Conservation (phyloP, 805 yeast species). For the Candida pini region DNA sequence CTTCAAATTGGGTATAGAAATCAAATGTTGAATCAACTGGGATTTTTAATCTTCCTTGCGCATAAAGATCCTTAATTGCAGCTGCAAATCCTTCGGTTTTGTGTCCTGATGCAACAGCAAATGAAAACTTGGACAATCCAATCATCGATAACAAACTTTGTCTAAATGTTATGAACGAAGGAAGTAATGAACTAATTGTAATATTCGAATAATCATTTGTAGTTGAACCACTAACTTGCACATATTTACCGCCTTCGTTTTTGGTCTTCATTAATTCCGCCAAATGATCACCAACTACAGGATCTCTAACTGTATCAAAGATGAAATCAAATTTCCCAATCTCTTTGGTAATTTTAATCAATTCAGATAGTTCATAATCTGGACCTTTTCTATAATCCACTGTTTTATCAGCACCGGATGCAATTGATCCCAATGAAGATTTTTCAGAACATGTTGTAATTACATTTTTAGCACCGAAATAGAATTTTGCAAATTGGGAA, state of each 20-base stretch:
- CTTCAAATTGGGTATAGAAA: slow-evolving; percentile 30
- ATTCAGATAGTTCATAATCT: slow-evolving; percentile 30
- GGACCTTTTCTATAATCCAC: slow-evolving; percentile 52
- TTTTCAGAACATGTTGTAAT: slow-evolving; percentile 44
- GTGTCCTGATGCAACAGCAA: too few relatives aligned
- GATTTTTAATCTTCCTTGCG: slow-evolving; percentile 37
- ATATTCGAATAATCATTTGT: slow-evolving; percentile 31
- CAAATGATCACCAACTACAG: slow-evolving; percentile 40
- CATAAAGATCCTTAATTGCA: slow-evolving; percentile 40
- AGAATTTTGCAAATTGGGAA: slow-evolving; percentile 50
- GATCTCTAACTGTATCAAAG: slow-evolving; percentile 61
- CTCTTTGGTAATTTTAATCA: slow-evolving; percentile 25
- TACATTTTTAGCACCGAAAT: slow-evolving; percentile 41
- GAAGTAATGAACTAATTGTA: slow-evolving; percentile 20
- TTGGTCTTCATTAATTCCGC: slow-evolving; percentile 40
- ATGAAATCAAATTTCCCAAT: slow-evolving; percentile 53
- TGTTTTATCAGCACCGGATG: slow-evolving; percentile 49
- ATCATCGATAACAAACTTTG: slow-evolving; percentile 9
- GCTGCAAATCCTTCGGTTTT: too few relatives aligned
- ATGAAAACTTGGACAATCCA: slow-evolving; percentile 11
- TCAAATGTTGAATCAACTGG: slow-evolving; percentile 43
- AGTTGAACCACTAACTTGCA: slow-evolving; percentile 53
- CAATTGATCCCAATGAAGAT: slow-evolving; percentile 18
- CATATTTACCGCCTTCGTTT: slow-evolving; percentile 41
- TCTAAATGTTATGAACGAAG: slow-evolving; percentile 15